These are phyloP conservation scores for Adansonia grandidieri DNA, from an alignment of 441 rosid species.

Conservation along the genomic window DNA sequence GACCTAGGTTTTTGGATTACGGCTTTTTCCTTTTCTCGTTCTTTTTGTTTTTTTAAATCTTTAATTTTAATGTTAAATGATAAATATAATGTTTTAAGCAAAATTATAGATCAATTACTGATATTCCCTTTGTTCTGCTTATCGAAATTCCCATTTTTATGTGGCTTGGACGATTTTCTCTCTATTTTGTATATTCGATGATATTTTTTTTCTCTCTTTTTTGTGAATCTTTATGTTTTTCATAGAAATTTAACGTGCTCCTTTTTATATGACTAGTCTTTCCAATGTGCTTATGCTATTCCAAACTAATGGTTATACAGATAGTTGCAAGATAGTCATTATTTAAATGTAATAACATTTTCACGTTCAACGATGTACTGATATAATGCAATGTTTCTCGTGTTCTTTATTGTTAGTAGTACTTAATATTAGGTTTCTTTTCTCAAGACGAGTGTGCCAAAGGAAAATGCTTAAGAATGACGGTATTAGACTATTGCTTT, in stretches of 20 bases:
- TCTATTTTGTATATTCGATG: background rate
- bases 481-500: background rate
- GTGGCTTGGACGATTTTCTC: background rate
- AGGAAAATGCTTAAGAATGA: background rate
- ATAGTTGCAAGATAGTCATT: background rate
- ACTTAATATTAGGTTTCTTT: background rate
- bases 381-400: background rate
- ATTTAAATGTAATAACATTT: slow-evolving; percentile 2
- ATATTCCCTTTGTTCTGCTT: slow-evolving; percentile 9
- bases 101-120: background rate
- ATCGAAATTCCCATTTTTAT: background rate
- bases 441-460: background rate
- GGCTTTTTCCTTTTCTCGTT: background rate
- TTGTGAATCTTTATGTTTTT: background rate
- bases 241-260: background rate
- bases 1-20: slow-evolving; percentile 23
- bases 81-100: background rate
- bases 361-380: background rate
- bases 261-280: background rate
- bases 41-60: background rate
- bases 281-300: background rate
- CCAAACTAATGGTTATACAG: background rate
- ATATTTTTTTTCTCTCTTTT: background rate
- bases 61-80: background rate
- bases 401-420: slow-evolving; percentile 12